phyloP scores from a whole-genome alignment of 495 filamentous ascomycete species.

The Hypoxylon crocopeplum region DNA sequence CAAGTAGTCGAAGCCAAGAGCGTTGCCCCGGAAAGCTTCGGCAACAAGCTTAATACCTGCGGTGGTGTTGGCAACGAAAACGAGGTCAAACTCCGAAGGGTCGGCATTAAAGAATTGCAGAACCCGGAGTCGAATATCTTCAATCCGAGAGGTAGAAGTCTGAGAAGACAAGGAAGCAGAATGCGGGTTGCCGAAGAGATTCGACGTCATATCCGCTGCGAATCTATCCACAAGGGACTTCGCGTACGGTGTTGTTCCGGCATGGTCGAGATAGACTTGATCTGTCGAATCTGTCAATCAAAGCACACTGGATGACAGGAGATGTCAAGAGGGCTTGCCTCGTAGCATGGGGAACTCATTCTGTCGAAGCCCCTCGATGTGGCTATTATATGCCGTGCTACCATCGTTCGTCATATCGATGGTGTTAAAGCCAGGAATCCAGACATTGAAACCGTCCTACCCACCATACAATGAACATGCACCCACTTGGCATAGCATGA shows the following conservation, averaged over 20 bases:
- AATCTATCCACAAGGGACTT: constrained; percentile 84
- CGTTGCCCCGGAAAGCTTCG: constrained; percentile 71
- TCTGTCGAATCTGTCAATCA: constrained; percentile 55
- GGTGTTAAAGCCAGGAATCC: constrained; percentile 4
- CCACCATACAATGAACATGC: constrained; percentile 9
- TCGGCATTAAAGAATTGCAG: constrained; percentile 85
- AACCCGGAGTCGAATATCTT: constrained; percentile 74
- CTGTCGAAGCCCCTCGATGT: constrained; percentile 71
- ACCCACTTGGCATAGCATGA: neutral
- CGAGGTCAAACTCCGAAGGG: constrained; percentile 81
- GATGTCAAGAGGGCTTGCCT: constrained; percentile 57
- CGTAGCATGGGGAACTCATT: constrained; percentile 85
- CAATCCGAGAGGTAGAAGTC: constrained; percentile 72
- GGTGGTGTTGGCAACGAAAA: constrained; percentile 93
- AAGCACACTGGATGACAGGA: neutral
- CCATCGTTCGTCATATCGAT: constrained; percentile 38
- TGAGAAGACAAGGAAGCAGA: constrained; percentile 85
- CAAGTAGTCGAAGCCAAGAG: constrained; percentile 76
- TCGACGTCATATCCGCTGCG: constrained; percentile 73
- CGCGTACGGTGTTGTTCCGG: constrained; percentile 81
- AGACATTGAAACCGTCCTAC: constrained; percentile 31
- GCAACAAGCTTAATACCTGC: constrained; percentile 87
- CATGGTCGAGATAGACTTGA: constrained; percentile 90
- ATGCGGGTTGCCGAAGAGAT: constrained; percentile 91
- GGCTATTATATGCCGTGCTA: constrained; percentile 62